Conservation (phyloP, 768 basidiomycete species). For the Piloderma croceum region DNA sequence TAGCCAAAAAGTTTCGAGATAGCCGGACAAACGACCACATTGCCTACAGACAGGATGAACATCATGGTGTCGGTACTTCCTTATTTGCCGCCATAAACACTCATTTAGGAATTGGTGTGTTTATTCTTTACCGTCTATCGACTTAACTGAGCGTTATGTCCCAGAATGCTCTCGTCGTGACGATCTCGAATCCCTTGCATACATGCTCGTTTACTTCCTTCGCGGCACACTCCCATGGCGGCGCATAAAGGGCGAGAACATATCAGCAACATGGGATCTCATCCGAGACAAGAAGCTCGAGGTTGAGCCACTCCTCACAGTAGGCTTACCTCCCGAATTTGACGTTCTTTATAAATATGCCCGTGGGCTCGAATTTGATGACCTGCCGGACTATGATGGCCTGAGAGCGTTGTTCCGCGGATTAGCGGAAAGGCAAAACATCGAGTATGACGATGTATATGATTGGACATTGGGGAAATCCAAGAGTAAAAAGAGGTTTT, state of each 20-base stretch:
- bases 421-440: conserved; percentile 47
- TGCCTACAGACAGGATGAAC: conserved; percentile 66
- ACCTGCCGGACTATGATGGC: conserved; percentile 85
- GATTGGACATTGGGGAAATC: conserved; percentile 24
- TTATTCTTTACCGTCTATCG: no score
- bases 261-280: conserved; percentile 69
- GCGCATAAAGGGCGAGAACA: conserved; percentile 51
- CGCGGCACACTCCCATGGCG: conserved; percentile 77
- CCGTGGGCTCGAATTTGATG: conserved; percentile 78
- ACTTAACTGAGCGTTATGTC: conserved; percentile 11
- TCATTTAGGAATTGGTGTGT: conserved; percentile 68
- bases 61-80: conserved; percentile 75
- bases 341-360: conserved; percentile 75
- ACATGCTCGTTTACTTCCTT: conserved; percentile 80
- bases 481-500: conserved; percentile 22
- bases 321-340: conserved; percentile 75
- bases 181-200: conserved; percentile 74
- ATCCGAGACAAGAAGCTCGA: conserved; percentile 71
- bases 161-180: conserved; percentile 72
- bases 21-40: conserved; percentile 59
- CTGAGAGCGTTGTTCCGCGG: conserved; percentile 67
- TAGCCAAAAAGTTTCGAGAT: conserved; percentile 75
- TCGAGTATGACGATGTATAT: conserved; percentile 43
- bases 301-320: conserved; percentile 60
- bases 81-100: conserved; percentile 73